A percentile compares a stretch with the other conserved stretches of the same genome.
phyloP scores from a whole-genome alignment of 768 basidiomycete species.

The Pulveroboletus ravenelii region DNA sequence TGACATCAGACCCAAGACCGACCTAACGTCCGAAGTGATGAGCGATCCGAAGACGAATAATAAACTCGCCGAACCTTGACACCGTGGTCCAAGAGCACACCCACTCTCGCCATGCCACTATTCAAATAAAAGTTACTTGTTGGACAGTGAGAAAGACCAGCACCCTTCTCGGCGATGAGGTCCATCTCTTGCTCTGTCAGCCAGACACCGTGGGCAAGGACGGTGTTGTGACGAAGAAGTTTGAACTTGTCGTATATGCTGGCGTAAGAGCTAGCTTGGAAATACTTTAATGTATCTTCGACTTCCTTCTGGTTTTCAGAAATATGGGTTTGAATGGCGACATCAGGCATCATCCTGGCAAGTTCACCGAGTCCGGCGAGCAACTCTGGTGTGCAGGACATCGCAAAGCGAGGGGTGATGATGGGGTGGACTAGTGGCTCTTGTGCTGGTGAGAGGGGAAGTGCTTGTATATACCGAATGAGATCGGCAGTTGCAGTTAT shows the following conservation, averaged over 20 bases:
- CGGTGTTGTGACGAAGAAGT: constrained; percentile 72
- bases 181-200: constrained; percentile 68
- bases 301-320: constrained; percentile 80
- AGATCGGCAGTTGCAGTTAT: constrained; percentile 57
- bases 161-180: constrained; percentile 56
- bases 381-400: constrained; percentile 76
- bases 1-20: constrained; percentile 90
- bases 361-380: constrained; percentile 57
- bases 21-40: constrained; percentile 46
- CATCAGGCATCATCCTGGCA: constrained; percentile 49
- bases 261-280: constrained; percentile 69
- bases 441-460: constrained; percentile 36
- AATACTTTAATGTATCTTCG: constrained; percentile 57
- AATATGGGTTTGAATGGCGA: constrained; percentile 91
- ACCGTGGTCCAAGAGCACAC: constrained; percentile 72
- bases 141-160: constrained; percentile 90
- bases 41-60: constrained; percentile 1
- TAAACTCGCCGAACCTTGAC: constrained; percentile 60
- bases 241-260: constrained; percentile 76
- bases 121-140: constrained; percentile 89
- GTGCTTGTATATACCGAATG: constrained; percentile 62
- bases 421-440: constrained; percentile 79
- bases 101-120: constrained; percentile 80
- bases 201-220: constrained; percentile 86
- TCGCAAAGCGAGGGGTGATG: constrained; percentile 94